Conservation (phyloP, 768 basidiomycete genomes). For the Xerocomellus chrysenteron region DNA sequence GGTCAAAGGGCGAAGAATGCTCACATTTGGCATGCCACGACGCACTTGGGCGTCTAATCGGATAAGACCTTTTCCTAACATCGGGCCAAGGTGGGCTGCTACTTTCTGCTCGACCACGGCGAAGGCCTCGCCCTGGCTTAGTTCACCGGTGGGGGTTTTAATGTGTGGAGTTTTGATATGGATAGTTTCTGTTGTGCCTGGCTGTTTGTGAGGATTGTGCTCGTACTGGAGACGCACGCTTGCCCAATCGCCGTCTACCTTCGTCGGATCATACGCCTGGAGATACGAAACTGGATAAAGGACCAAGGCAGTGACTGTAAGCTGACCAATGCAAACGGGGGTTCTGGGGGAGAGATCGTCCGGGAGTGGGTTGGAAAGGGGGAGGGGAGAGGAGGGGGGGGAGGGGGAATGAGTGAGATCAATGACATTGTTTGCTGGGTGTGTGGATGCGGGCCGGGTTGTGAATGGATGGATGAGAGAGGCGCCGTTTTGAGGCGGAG, state of each 20-base stretch:
- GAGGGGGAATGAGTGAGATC: slow-evolving; percentile 72
- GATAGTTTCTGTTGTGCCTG: slow-evolving; percentile 64
- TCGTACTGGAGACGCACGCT: slow-evolving; percentile 72
- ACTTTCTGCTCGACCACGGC: slow-evolving; percentile 87
- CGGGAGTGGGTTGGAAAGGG: slow-evolving; percentile 38
- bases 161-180: slow-evolving; percentile 68
- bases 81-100: slow-evolving; percentile 73
- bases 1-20: slow-evolving; percentile 29
- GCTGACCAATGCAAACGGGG: slow-evolving; percentile 84
- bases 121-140: slow-evolving; percentile 62
- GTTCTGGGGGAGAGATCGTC: slow-evolving; percentile 73
- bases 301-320: slow-evolving; percentile 79
- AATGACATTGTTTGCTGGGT: slow-evolving; percentile 56
- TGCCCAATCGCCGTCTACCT: slow-evolving; percentile 59
- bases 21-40: slow-evolving; percentile 61
- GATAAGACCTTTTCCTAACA: slow-evolving; percentile 83
- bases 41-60: slow-evolving; percentile 75
- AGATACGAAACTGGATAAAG: slow-evolving; percentile 80
- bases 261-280: slow-evolving; percentile 40
- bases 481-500: slow-evolving; percentile 24
- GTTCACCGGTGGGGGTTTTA: slow-evolving; percentile 53
- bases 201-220: slow-evolving; percentile 51
- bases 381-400: slow-evolving; percentile 41
- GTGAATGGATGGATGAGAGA: slow-evolving; percentile 22
- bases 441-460: slow-evolving; percentile 21